These are phyloP conservation scores for Eutypa lata DNA, from an alignment of 2,329 filamentous ascomycete species.

Conservation along the genomic window DNA sequence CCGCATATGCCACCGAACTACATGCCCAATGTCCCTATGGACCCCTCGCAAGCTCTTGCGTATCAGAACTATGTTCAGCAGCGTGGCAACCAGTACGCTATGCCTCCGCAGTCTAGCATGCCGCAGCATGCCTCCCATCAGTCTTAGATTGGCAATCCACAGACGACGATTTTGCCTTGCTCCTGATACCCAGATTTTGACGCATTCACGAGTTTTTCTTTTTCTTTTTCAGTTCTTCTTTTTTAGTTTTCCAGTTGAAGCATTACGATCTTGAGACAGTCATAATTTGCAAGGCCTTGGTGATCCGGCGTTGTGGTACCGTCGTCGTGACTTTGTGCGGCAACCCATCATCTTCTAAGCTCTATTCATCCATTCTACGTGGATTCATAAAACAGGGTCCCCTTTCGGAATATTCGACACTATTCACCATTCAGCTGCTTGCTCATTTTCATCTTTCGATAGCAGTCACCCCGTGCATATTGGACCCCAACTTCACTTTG, in stretches of 20 bases:
- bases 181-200: slow-evolving; percentile 59
- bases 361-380: neutral
- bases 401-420: neutral
- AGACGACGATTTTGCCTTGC: slow-evolving; percentile 30
- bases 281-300: slow-evolving; percentile 39
- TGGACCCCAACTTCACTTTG: neutral
- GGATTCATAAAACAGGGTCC: neutral
- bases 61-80: slow-evolving; percentile 83
- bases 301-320: slow-evolving; percentile 42
- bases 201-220: slow-evolving; percentile 44
- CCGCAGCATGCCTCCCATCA: slow-evolving; percentile 80
- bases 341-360: slow-evolving; percentile 1
- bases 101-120: slow-evolving; percentile 76
- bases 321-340: slow-evolving; percentile 21
- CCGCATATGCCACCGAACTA: slow-evolving; percentile 62
- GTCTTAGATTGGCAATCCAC: slow-evolving; percentile 48
- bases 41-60: slow-evolving; percentile 74
- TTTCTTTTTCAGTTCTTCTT: slow-evolving; percentile 8
- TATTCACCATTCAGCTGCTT: neutral
- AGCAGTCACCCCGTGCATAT: neutral
- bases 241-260: slow-evolving; percentile 25
- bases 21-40: slow-evolving; percentile 64
- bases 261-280: slow-evolving; percentile 26
- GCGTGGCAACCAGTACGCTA: slow-evolving; percentile 69
- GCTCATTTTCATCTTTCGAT: neutral